phyloP scores from a whole-genome alignment of 2,329 filamentous ascomycete species.

The Elsinoe arachidis region DNA sequence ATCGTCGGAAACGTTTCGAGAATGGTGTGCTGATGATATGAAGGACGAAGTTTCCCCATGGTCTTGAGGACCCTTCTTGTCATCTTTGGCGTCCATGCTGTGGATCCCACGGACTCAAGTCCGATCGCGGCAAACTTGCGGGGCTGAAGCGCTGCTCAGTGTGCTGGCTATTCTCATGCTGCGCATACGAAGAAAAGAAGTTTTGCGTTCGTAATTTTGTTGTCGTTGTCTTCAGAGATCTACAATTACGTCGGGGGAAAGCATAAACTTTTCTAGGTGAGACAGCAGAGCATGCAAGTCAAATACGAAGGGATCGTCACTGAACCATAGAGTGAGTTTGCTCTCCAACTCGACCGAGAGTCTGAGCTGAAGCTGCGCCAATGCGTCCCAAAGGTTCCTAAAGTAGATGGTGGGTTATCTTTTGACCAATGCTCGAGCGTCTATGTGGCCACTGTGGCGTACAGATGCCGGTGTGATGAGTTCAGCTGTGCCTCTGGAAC shows the following conservation, averaged over 20 bases:
- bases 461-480: neutral
- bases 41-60: no score
- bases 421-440: constrained; percentile 2
- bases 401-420: neutral
- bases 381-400: neutral
- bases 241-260: neutral
- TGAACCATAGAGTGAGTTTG: neutral
- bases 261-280: neutral
- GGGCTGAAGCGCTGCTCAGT: neutral
- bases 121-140: neutral
- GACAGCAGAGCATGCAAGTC: neutral
- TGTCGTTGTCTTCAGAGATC: neutral
- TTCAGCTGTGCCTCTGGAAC: neutral
- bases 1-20: neutral
- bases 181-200: neutral
- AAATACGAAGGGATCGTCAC: constrained; percentile 2
- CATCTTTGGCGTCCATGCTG: no score
- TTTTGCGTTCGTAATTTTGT: neutral
- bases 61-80: no score
- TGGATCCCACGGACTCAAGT: neutral
- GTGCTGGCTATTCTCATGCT: neutral
- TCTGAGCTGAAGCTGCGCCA: constrained; percentile 1
- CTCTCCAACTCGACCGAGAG: neutral
- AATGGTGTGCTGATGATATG: no score
- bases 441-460: constrained; percentile 1